These are phyloP conservation scores for Kentomonas sorsogonicus DNA, from an alignment of 208 protist genomes.

Conservation along the genomic window DNA sequence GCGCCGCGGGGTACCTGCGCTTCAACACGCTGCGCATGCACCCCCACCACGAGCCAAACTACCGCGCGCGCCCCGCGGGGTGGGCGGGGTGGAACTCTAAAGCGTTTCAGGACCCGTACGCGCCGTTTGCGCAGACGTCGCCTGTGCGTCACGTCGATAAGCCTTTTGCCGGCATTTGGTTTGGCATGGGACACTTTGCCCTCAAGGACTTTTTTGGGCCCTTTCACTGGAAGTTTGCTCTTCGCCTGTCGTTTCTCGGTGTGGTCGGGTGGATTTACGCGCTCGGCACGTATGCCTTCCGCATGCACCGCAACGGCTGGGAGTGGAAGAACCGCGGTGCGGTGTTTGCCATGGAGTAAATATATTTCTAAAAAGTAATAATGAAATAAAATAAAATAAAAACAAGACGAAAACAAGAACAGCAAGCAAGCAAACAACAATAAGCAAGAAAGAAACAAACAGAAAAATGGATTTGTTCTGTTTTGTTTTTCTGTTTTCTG, in stretches of 20 bases:
- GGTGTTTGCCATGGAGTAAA: conserved; percentile 78
- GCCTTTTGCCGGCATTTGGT: conserved; percentile 56
- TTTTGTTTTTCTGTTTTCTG: conserved; percentile 11
- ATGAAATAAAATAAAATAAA: conserved; percentile 3
- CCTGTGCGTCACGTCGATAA: conserved; percentile 69
- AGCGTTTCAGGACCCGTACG: conserved; percentile 63
- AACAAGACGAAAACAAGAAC: neutral
- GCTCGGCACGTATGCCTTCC: conserved; percentile 48
- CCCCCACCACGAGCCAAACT: conserved; percentile 72
- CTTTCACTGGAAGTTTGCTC: conserved; percentile 61
- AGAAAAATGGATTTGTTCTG: conserved; percentile 3
- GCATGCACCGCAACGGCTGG: conserved; percentile 84
- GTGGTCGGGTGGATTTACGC: conserved; percentile 34
- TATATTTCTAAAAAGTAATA: neutral
- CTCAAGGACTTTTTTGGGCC: conserved; percentile 76
- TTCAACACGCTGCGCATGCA: conserved; percentile 74
- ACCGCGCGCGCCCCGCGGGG: conserved; percentile 58
- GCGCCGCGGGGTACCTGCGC: conserved; percentile 63
- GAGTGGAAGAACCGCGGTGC: conserved; percentile 86
- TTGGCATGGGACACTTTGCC: conserved; percentile 78
- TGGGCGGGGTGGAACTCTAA: conserved; percentile 78
- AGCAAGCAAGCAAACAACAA: too few species aligned
- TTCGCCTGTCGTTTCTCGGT: conserved; percentile 54
- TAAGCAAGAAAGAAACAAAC: conserved; percentile 9
- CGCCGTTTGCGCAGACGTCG: conserved; percentile 56